Evolutionary conservation across 148 eudicot genomes (phyloP), one percentile per base, ranked within the genome.

Genomic region (Camellia sinensis): DNA sequence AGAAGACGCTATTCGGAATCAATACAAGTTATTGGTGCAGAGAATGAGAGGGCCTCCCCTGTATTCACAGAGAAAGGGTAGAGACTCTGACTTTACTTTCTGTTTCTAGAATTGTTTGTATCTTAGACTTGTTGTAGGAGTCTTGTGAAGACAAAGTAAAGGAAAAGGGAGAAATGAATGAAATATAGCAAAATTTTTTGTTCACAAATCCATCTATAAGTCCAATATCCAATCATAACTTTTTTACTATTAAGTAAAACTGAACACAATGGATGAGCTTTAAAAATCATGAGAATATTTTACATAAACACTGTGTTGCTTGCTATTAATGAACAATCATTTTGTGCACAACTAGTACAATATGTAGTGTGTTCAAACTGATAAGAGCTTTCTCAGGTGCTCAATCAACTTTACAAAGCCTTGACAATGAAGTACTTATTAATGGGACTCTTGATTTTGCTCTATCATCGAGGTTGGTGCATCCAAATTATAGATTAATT

Each of bases 11-110:
- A 91, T 94, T 84, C 97, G 87, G 87, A 94, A 94, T 84, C 98
- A 94, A 74, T 94, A 92, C 11, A 94, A 94, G 86, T 94, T 94
- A 89, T 94, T 92, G 83, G 94, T 89, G 80, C 97, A 94, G 66
- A 89, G 98, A 87, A 94, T 92, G 98, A 95, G 98, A 60, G 95
- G 98, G 64, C 97, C 98, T 69, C 88, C 94, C 67, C 84, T 94
- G 37, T 94, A 77, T 87, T 85, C 90, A 78, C 94, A 94, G 84
- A 91, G 98, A 88, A 91, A 88, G 89, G 98, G 98, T 92, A 74
- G 57, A 43, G 21, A 15, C 0, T 72, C 40, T 40, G 9, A 4
- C 19, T 13, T 11, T 19, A 50, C 2, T 54, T 10, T 74, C 0
- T 9, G 29, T 40, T 73, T 14, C 62, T 13, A 22, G 53, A 22